phyloP scores from a whole-genome alignment of 495 filamentous ascomycete species.

The Neurospora sp. region DNA sequence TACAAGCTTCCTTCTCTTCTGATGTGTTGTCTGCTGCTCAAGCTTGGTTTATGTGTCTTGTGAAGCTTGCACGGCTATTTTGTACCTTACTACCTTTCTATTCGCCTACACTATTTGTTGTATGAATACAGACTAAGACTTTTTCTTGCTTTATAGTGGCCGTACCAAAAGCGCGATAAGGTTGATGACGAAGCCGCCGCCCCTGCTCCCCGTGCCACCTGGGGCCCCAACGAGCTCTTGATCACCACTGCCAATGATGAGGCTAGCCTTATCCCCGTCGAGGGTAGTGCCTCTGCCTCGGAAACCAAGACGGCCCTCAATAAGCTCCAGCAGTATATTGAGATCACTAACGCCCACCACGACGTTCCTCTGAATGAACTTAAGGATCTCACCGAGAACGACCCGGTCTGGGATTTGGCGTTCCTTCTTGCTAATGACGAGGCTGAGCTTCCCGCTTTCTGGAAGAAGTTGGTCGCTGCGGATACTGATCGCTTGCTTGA shows the following conservation, averaged over 20 bases:
- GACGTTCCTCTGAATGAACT: constrained; percentile 13
- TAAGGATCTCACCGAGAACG: constrained; percentile 39
- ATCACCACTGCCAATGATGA: constrained; percentile 43
- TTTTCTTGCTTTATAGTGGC: constrained; percentile 59
- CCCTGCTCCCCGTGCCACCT: constrained; percentile 56
- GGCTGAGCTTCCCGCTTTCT: constrained; percentile 46
- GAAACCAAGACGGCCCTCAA: constrained; percentile 5
- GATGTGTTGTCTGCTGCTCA: constrained; percentile 8
- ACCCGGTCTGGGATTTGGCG: constrained; percentile 65
- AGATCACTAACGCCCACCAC: constrained; percentile 11
- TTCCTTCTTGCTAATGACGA: constrained; percentile 77
- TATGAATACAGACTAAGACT: constrained; percentile 28
- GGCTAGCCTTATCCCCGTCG: constrained; percentile 14
- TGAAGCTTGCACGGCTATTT: constrained; percentile 8
- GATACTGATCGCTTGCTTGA: constrained; percentile 42
- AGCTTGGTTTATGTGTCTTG: background rate
- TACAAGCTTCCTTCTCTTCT: constrained; percentile 22
- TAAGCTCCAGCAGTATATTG: constrained; percentile 23
- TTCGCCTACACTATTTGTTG: constrained; percentile 3
- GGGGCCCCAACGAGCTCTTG: constrained; percentile 65
- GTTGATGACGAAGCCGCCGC: constrained; percentile 46
- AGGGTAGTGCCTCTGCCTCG: constrained; percentile 3
- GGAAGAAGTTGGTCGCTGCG: constrained; percentile 50
- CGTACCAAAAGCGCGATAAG: constrained; percentile 69
- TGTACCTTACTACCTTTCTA: constrained; percentile 20